Evolutionary conservation across 2,329 filamentous ascomycete species (phyloP), one percentile per base, ranked within the genome.

Genomic region (Aureobasidium sp.): DNA sequence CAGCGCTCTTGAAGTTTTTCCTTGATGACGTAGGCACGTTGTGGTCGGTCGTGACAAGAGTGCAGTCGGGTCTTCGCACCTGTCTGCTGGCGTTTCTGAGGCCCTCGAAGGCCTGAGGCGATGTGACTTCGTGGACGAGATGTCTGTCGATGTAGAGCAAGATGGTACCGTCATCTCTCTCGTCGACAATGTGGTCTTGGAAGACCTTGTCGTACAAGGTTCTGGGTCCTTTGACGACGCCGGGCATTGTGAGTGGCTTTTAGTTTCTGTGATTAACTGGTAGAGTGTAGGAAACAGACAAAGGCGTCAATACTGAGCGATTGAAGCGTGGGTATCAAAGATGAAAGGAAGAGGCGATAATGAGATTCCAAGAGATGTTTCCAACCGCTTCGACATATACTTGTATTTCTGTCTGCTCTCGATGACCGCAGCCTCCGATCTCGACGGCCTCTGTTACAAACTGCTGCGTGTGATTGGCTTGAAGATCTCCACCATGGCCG

Each of bases 171-270:
- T 97, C 93, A 62, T 91, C 85, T 82, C 92, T 90, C 84, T 96
- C 89, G 72, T 97, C 90, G 73, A 99, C 92, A 71, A 97, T 88
- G 76, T 99, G 94, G 79, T 88, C 88, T 70, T 90, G 85, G 71
- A 97, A 88, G 77, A 97, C 92, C 86, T 97, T 97, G 83, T 97
- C 93, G 79, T 97, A 97, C 73, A 97, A 83, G 70, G 92, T 96
- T 77, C 87, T 65, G 31, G 70, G 70, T 37, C 69, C 68, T 64
- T 68, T 68, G n/a, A 72, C 66, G 31, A 67, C 69, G 49, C 69
- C 70, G 61, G 70, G 70, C 70, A 72, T 72, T 51, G 56, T 68
- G 62, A 22, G 8, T 9, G 25, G 12, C 0, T 37, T 29, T 37
- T 29, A 29, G 3, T 25, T 55, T 55, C 20, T 37, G 41, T 31